Base-by-base conservation (phyloP, 1,284 basidiomycete genomes). In the Phylloboletellus chloephorus region DNA sequence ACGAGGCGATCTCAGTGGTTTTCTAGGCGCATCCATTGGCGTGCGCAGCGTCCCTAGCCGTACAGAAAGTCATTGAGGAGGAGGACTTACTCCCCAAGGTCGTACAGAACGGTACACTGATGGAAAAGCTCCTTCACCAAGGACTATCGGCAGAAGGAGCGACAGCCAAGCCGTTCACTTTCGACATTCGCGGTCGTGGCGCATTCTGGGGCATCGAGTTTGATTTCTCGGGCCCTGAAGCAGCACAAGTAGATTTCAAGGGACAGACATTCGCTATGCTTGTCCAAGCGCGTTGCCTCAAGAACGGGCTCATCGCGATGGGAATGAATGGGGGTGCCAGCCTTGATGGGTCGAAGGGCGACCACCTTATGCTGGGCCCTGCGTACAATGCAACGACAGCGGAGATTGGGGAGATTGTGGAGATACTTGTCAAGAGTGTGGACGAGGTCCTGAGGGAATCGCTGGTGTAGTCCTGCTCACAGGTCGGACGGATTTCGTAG, bases 151-250 rank as follows among this genome's bases (percentile, higher is more conserved):
- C 71, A 1, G 73, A 77, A 9, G 76, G 74, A 51, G 66, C 75
- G 15, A 56, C 68, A 28, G 74, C 81, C 16, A 73, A 74, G 24
- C 81, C 82, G 2, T 84, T 74, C 56, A 71, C 74, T 4, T 86
- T 82, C 57, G 80, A 89, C 60, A 74, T 88, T 44, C 76, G 88
- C 31, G 87, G 90, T 13, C 77, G 77, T 17, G 89, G 89, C 9
- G 74, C 79, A 21, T 89, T 91, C 68, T 89, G 82, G 79, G 84
- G 71, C 10, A 66, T 92, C 44, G 89, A 93, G 60, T 88, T 90
- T 51, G 84, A 86, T 54, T 79, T 82, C 52, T 64, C 63, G 9
- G 58, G 53, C 7, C 58, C 61, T 8, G 67, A 69, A 44, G 70
- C 67, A 7, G 43, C 56, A 19, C 52, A 53, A 19, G 47, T 75